A percentile compares a stretch with the other conserved stretches of the same genome.
Evolutionary conservation across 108 stramenopile genomes (phyloP).

Genomic region (Mediolabrus comicus): DNA sequence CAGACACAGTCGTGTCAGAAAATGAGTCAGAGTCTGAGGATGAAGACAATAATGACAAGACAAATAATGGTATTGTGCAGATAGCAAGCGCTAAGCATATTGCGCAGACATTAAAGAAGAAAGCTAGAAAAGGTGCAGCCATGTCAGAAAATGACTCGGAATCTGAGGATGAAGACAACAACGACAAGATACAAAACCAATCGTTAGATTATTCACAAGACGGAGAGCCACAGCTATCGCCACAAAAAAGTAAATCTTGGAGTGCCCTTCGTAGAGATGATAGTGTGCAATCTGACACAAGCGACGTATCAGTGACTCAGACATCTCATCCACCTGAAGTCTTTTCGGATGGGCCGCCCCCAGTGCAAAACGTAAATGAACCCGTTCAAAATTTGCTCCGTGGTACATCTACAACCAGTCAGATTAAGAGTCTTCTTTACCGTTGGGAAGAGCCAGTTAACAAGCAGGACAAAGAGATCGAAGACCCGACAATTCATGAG

Average conservation of each 20-base stretch:
- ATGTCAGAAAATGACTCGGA: not conserved
- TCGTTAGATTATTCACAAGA: not conserved
- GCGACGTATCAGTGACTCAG: not conserved
- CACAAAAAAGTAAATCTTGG: conserved; percentile 8
- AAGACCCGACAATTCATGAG: conserved; percentile 51
- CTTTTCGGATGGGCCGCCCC: not conserved
- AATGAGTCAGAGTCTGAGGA: conserved; percentile 8
- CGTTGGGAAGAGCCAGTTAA: conserved; percentile 77
- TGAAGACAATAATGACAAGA: conserved; percentile 3
- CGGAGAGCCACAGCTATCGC: not conserved
- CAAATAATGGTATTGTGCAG: no score
- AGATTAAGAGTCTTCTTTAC: conserved; percentile 59
- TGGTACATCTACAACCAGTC: conserved; percentile 17
- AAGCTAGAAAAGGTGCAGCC: not conserved
- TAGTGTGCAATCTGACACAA: not conserved
- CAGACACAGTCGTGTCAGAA: not conserved
- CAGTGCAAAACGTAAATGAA: conserved; percentile 23
- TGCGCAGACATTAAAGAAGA: conserved; percentile 10
- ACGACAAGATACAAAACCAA: not conserved
- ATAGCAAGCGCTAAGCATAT: no score
- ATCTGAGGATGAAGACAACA: not conserved
- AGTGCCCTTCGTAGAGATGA: conserved; percentile 19
- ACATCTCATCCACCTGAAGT: not conserved
- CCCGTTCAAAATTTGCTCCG: conserved; percentile 28
- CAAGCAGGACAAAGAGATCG: conserved; percentile 51